Base-by-base conservation (phyloP, 2,329 filamentous ascomycete genomes). In the Aspergillus floridensis region DNA sequence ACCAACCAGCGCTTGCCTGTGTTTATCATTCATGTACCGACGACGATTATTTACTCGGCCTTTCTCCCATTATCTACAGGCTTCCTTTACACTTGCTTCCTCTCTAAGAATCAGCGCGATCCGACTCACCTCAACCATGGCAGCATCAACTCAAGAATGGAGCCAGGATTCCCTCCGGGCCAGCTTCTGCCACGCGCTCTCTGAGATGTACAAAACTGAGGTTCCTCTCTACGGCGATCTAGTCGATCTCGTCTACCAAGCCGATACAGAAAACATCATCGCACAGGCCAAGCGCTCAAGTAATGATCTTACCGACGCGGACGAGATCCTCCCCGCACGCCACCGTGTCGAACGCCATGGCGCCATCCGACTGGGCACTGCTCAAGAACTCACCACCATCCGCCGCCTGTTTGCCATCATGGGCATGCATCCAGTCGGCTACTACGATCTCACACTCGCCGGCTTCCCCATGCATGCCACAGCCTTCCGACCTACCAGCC, bases 401-500 rank as follows among this genome's bases (percentile, higher is more conserved):
- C 58, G 72, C 1, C 76, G 80, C 8, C 65, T 84, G 29, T 82
- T 84, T 59, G 70, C 72, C 0, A 58, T 83, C 2, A 68, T 84
- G 58, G 80, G 78, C 5, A 79, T 84, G 76, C 65, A 77, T 22
- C 74, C 82, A 0, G 80, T 84, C 0, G 81, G 80, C 0, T 83
- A 84, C 64, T 84, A 84, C 60, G 81, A 84, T 56, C 72, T 84
- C 0, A 76, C 75, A 0, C 65, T 76, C 0, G 81, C 77, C 3
- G 76, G 77, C 0, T 70, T 84, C 14, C 82, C 82, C 0, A 76
- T 84, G 68, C 81, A 84, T 57, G 81, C 81, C 1, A 84, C 82
- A 0, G 79, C 77, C 8, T 84, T 84, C 60, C 77, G 82, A 2
- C 80, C 81, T 0, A 70, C 66, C 0, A 70, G 65, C 5, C 54